phyloP scores from a whole-genome alignment of 495 filamentous ascomycete species.

The Hypomontagnella submonticulosa region DNA sequence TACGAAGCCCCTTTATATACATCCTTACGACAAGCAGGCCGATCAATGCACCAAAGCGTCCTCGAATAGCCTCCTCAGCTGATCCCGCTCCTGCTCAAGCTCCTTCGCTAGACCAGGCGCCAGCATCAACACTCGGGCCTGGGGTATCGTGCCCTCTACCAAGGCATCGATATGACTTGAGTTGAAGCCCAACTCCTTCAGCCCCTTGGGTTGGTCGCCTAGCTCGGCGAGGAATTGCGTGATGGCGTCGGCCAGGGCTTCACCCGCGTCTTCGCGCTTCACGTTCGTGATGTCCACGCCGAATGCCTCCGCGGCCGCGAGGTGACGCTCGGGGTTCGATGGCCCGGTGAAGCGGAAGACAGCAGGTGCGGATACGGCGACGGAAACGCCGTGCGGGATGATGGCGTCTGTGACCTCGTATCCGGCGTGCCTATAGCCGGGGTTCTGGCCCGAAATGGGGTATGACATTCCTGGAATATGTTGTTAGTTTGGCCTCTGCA shows the following conservation, averaged over 20 bases:
- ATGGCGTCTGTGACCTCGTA: conserved; percentile 79
- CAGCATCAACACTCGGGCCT: conserved; percentile 88
- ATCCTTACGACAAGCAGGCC: neutral
- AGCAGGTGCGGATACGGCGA: conserved; percentile 92
- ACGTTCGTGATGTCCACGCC: conserved; percentile 88
- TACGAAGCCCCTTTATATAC: neutral
- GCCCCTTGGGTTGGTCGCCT: conserved; percentile 88
- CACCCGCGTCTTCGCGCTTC: conserved; percentile 86
- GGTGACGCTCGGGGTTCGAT: conserved; percentile 89
- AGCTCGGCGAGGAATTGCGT: conserved; percentile 80
- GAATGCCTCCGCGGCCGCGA: conserved; percentile 88
- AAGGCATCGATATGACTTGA: conserved; percentile 77
- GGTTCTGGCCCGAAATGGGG: conserved; percentile 93
- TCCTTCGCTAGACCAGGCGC: conserved; percentile 82
- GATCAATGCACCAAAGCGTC: conserved; percentile 57
- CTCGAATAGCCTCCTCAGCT: conserved; percentile 63
- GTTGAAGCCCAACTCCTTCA: conserved; percentile 85
- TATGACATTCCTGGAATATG: conserved; percentile 79
- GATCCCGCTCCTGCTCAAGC: conserved; percentile 70
- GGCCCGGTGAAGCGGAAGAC: conserved; percentile 94
- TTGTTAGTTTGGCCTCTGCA: conserved; percentile 4
- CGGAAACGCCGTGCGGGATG: conserved; percentile 95
- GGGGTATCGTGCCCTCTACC: conserved; percentile 94
- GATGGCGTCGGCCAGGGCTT: conserved; percentile 84
- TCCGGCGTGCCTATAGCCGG: conserved; percentile 85